These are phyloP conservation scores for Fusarium mexicanum DNA, from an alignment of 2,329 filamentous ascomycete species.

Conservation along the genomic window DNA sequence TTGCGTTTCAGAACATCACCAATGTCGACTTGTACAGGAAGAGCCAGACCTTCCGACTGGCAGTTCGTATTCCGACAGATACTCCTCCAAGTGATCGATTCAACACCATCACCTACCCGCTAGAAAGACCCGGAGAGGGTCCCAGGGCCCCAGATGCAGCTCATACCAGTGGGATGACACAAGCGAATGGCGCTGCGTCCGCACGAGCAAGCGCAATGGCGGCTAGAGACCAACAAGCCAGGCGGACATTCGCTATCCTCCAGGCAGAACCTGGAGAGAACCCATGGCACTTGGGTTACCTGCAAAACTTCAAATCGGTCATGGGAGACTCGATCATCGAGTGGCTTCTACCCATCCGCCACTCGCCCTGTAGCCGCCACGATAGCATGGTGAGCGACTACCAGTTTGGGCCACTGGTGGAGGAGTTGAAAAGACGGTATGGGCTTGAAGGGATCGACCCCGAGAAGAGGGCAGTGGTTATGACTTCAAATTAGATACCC, in stretches of 20 bases:
- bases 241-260: conserved; percentile 81
- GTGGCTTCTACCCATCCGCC: conserved; percentile 82
- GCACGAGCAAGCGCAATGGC: conserved; percentile 26
- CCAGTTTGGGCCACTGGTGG: conserved; percentile 70
- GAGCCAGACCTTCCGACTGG: conserved; percentile 74
- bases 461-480: conserved; percentile 31
- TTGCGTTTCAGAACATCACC: conserved; percentile 78
- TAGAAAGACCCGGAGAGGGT: conserved; percentile 46
- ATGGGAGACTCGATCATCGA: conserved; percentile 79
- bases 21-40: conserved; percentile 82
- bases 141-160: conserved; percentile 9
- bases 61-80: conserved; percentile 72
- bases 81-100: conserved; percentile 56
- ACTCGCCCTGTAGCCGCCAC: conserved; percentile 79
- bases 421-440: conserved; percentile 60
- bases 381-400: conserved; percentile 74
- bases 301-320: conserved; percentile 78
- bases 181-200: conserved; percentile 14
- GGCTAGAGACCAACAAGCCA: conserved; percentile 58
- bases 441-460: conserved; percentile 32
- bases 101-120: conserved; percentile 67
- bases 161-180: background rate
- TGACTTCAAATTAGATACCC: conserved; percentile 35
- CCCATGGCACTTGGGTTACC: conserved; percentile 80
- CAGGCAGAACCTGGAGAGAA: conserved; percentile 79